phyloP scores from a whole-genome alignment of 768 basidiomycete species.

The Rossbeevera mucosa region DNA sequence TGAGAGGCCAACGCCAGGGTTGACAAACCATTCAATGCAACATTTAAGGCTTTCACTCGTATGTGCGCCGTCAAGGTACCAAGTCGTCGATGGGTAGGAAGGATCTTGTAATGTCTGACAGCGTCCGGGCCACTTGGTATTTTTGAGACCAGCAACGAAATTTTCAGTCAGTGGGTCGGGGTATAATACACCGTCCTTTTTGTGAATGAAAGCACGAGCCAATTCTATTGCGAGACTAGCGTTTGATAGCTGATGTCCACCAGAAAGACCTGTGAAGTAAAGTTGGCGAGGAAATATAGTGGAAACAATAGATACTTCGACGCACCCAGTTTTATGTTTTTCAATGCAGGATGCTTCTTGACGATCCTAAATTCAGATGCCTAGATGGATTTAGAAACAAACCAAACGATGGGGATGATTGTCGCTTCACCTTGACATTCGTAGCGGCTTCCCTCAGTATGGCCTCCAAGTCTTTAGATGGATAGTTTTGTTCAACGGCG shows the following conservation, averaged over 20 bases:
- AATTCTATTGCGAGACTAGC: conserved; percentile 81
- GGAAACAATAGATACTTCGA: neutral
- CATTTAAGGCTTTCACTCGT: conserved; percentile 85
- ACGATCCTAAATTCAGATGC: conserved; percentile 67
- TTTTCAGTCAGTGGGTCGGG: conserved; percentile 40
- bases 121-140: conserved; percentile 87
- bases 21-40: conserved; percentile 86
- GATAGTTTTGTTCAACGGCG: conserved; percentile 72
- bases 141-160: conserved; percentile 59
- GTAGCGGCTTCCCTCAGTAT: conserved; percentile 65
- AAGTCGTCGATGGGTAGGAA: conserved; percentile 46
- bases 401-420: neutral
- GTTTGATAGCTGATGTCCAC: conserved; percentile 82
- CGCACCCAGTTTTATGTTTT: conserved; percentile 58
- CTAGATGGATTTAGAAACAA: conserved; percentile 30
- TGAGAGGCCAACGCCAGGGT: conserved; percentile 48
- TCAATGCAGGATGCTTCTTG: conserved; percentile 45
- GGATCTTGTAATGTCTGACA: conserved; percentile 82
- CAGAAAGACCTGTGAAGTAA: conserved; percentile 63
- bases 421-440: conserved; percentile 54
- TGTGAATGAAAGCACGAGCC: conserved; percentile 56
- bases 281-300: conserved; percentile 1
- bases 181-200: conserved; percentile 18
- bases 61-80: conserved; percentile 96
- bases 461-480: conserved; percentile 62